Evolutionary conservation across 805 yeast species (phyloP).

Genomic region (Metschnikowia baotianmanensis): DNA sequence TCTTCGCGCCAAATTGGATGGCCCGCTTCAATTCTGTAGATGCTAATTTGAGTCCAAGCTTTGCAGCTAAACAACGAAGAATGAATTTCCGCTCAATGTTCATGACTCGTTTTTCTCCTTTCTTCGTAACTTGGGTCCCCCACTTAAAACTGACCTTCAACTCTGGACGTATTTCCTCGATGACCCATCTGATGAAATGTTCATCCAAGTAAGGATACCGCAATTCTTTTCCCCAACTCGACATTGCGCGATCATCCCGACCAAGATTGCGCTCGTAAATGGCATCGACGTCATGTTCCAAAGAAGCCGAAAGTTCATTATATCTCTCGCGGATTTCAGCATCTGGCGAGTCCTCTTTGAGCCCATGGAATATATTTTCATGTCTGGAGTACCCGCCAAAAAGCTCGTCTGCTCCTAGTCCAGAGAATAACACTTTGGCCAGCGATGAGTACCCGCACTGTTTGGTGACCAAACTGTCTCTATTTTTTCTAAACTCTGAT

Average conservation of each 20-base stretch:
- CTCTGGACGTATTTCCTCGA: constrained; percentile 47
- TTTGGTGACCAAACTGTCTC: not conserved
- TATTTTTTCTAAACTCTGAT: constrained; percentile 11
- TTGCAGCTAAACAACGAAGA: constrained; percentile 59
- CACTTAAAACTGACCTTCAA: constrained; percentile 39
- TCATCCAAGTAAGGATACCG: constrained; percentile 84
- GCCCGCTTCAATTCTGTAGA: constrained; percentile 84
- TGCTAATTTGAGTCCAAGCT: constrained; percentile 52
- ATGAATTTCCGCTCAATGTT: constrained; percentile 47
- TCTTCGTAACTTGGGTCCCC: constrained; percentile 21
- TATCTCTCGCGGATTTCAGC: constrained; percentile 24
- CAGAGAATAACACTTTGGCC: constrained; percentile 78
- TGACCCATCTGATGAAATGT: constrained; percentile 50
- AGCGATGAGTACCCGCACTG: constrained; percentile 41
- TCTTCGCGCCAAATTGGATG: constrained; percentile 92
- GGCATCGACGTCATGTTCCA: constrained; percentile 67
- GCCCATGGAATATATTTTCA: constrained; percentile 45
- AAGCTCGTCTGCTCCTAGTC: constrained; percentile 95
- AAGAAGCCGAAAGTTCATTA: constrained; percentile 51
- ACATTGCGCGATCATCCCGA: constrained; percentile 86
- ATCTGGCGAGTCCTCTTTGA: constrained; percentile 19
- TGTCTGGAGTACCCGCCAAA: constrained; percentile 96
- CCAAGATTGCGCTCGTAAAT: constrained; percentile 80
- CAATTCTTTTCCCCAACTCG: constrained; percentile 85
- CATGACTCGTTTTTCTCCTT: constrained; percentile 28